Evolutionary conservation across 1,139 yeast genomes (phyloP).

Genomic region (Suhomyces ambrosiae): DNA sequence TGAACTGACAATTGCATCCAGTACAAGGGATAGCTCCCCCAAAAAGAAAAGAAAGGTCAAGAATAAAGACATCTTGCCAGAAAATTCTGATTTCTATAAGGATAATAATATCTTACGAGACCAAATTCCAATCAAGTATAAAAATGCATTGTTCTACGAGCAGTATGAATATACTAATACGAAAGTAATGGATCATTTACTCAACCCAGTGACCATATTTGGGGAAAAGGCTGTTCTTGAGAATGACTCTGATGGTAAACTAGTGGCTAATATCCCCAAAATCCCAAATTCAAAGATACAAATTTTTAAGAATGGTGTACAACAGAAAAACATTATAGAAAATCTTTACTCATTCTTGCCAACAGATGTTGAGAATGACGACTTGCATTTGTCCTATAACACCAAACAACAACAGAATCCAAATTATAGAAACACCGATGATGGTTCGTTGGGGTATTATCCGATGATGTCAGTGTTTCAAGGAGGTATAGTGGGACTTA

Average conservation of each 20-base stretch:
- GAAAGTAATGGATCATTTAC: slow-evolving; percentile 71
- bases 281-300: slow-evolving; percentile 62
- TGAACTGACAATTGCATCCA: slow-evolving; percentile 13
- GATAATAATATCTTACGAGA: slow-evolving; percentile 61
- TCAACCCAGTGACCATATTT: slow-evolving; percentile 71
- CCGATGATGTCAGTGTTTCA: slow-evolving; percentile 86
- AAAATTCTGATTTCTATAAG: slow-evolving; percentile 25
- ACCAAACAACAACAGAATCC: slow-evolving; percentile 51
- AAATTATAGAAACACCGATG: slow-evolving; percentile 61
- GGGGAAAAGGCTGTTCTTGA: slow-evolving; percentile 61
- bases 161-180: slow-evolving; percentile 82
- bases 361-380: slow-evolving; percentile 33
- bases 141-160: slow-evolving; percentile 78
- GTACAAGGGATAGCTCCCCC: slow-evolving; percentile 9
- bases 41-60: slow-evolving; percentile 23
- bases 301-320: slow-evolving; percentile 77
- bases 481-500: slow-evolving; percentile 73
- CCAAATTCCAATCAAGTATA: slow-evolving; percentile 85
- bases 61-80: slow-evolving; percentile 18
- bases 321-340: slow-evolving; percentile 64
- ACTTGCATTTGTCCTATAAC: slow-evolving; percentile 28
- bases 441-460: slow-evolving; percentile 85
- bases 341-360: slow-evolving; percentile 79
- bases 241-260: slow-evolving; percentile 23
- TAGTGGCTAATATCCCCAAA: slow-evolving; percentile 32